These are phyloP conservation scores for Ogataea glucozyma DNA, from an alignment of 805 yeast species.

Conservation along the genomic window DNA sequence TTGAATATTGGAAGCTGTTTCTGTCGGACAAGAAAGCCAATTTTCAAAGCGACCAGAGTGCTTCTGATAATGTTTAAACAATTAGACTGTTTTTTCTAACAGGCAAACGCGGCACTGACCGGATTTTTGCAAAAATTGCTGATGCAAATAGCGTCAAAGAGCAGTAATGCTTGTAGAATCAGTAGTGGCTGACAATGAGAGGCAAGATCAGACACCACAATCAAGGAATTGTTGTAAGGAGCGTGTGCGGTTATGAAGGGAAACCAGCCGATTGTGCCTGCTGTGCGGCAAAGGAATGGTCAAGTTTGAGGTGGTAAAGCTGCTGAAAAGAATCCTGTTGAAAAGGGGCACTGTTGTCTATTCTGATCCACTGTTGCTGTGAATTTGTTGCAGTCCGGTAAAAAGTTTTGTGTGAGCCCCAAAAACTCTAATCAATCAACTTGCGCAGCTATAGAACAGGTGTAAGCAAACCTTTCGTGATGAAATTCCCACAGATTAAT, in stretches of 20 bases:
- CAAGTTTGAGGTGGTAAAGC: background rate
- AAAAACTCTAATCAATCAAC: background rate
- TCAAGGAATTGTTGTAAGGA: conserved; percentile 13
- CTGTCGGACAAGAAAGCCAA: too few relatives aligned
- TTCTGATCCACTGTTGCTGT: background rate
- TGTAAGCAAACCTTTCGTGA: conserved; percentile 3
- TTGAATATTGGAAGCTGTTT: too few relatives aligned
- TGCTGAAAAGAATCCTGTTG: background rate
- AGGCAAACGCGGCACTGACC: too few relatives aligned
- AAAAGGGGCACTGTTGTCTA: background rate
- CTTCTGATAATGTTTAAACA: too few relatives aligned
- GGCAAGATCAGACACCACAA: too few relatives aligned
- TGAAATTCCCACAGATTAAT: conserved; percentile 3
- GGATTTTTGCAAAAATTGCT: too few relatives aligned
- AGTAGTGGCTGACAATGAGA: background rate
- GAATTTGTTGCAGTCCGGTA: background rate
- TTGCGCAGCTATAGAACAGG: conserved; percentile 3
- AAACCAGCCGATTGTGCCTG: conserved; percentile 1
- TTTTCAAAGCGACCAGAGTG: too few relatives aligned
- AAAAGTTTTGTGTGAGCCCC: background rate
- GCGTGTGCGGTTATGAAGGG: background rate
- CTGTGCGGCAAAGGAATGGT: conserved; percentile 6
- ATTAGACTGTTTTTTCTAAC: too few relatives aligned
- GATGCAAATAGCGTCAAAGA: too few relatives aligned
- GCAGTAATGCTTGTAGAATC: too few relatives aligned